Evolutionary conservation across 2,329 filamentous ascomycete species (phyloP), one percentile per base, ranked within the genome.

Genomic region (Orbilia oligospora): DNA sequence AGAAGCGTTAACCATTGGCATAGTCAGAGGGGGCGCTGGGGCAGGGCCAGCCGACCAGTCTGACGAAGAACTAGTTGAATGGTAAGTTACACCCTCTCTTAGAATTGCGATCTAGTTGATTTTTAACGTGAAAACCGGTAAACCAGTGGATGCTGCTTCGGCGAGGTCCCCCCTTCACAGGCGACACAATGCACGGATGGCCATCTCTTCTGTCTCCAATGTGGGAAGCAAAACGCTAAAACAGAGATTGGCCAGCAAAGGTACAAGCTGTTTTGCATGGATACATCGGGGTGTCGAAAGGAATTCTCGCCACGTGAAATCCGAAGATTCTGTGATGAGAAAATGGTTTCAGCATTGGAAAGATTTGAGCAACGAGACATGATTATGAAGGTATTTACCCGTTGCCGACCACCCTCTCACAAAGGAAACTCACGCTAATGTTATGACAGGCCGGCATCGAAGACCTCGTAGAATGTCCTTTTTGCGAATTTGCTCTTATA

Each of bases 401-500:
- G 2, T 18, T 27, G 49, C 14, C 20, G 33, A 6, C 5, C 12
- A 10, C 12, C n/a, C 27, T 22, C 8, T 8, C 36, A 22, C 4
- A 10, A 55, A 48, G 10, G 10, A 22, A 16, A 2, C 8, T 18
- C 5, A 36, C 30, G 3, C 58, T 72, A 24, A 72, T 36, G 1
- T 38, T 14, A 18, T 48, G 24, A 16, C 24, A 78, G 78, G 92
- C 93, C 0, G 89, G 87, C 0, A 87, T 97, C 41, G 90, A 93
- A 48, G 89, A 91, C 78, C 87, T 97, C 0, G 91, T 89, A 36
- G 89, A 88, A 36, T 97, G 93, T 81, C 93, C 93, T 0, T 96
- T 94, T 82, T 97, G 93, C 83, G 90, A 92, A 22, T 97, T 89
- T 85, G 93, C 92, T 49, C 92, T 90, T 38, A 91, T 93, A 76